These are phyloP conservation scores for Colletotrichum liriopes DNA, from an alignment of 2,329 filamentous ascomycete genomes.

Conservation along the genomic window DNA sequence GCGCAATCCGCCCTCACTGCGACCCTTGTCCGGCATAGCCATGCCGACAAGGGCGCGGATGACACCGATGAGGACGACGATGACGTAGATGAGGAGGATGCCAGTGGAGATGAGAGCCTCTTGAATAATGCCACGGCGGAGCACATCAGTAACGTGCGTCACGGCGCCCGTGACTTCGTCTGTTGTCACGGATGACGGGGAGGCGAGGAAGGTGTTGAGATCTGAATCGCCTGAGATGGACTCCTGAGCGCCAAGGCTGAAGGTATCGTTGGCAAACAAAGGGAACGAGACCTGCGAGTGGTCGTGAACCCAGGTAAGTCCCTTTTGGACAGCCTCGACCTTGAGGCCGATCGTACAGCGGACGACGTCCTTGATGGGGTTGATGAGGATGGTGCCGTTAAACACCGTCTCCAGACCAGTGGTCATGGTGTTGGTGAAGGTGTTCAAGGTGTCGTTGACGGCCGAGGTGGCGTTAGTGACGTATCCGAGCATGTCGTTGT, in stretches of 20 bases:
- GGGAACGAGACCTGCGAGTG: conserved; percentile 89
- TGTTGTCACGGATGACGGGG: conserved; percentile 79
- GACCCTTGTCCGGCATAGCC: conserved; percentile 70
- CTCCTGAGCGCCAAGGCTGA: conserved; percentile 82
- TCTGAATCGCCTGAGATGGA: conserved; percentile 72
- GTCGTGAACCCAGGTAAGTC: conserved; percentile 93
- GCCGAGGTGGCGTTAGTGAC: conserved; percentile 87
- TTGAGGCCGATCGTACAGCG: conserved; percentile 92
- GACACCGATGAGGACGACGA: conserved; percentile 83
- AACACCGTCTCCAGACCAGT: conserved; percentile 83
- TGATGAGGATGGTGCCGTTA: conserved; percentile 84
- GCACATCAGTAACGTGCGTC: conserved; percentile 75
- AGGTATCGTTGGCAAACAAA: conserved; percentile 82
- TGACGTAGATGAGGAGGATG: conserved; percentile 82
- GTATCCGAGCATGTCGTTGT: conserved; percentile 88
- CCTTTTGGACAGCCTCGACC: conserved; percentile 86
- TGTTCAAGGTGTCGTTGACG: conserved; percentile 88
- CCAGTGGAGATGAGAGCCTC: conserved; percentile 86
- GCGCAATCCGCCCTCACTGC: conserved; percentile 72
- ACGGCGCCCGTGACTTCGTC: conserved; percentile 89
- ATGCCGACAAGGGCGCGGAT: conserved; percentile 76
- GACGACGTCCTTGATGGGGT: conserved; percentile 84
- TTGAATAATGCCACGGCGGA: conserved; percentile 78
- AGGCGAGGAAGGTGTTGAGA: conserved; percentile 82
- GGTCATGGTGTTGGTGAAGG: conserved; percentile 84